These are phyloP conservation scores for Ormosia emarginata DNA, from an alignment of 306 rosid species.

Conservation along the genomic window DNA sequence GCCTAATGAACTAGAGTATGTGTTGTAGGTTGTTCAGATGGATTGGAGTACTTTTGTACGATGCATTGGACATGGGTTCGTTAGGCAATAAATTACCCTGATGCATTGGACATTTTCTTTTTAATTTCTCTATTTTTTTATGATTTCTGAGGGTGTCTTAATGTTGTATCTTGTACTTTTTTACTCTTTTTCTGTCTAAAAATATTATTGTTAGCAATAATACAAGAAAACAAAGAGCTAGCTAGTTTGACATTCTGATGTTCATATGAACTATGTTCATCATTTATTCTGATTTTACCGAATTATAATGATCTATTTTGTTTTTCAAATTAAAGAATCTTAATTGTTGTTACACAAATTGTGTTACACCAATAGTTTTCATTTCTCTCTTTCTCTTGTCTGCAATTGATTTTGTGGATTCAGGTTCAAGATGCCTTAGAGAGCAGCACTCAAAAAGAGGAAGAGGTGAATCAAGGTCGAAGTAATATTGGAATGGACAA, in stretches of 20 bases:
- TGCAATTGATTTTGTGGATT: background rate
- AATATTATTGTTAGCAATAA: too few species aligned
- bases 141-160: background rate
- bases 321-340: too few species aligned
- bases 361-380: background rate
- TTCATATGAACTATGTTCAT: too few species aligned
- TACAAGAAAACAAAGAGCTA: too few species aligned
- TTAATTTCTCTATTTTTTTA: too few species aligned
- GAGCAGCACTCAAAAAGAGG: background rate
- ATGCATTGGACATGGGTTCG: background rate
- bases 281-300: too few species aligned
- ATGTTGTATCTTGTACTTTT: background rate
- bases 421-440: background rate
- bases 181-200: too few species aligned
- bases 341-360: background rate
- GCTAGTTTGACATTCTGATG: too few species aligned
- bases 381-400: background rate
- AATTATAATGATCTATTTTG: background rate
- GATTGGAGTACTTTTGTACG: background rate
- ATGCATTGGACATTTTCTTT: background rate
- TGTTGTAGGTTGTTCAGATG: background rate
- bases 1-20: background rate
- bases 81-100: too few species aligned
- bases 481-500: background rate
- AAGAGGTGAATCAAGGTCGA: background rate